These are phyloP conservation scores for Talaromyces sp. DNA, from an alignment of 2,329 filamentous ascomycete genomes.

Conservation along the genomic window DNA sequence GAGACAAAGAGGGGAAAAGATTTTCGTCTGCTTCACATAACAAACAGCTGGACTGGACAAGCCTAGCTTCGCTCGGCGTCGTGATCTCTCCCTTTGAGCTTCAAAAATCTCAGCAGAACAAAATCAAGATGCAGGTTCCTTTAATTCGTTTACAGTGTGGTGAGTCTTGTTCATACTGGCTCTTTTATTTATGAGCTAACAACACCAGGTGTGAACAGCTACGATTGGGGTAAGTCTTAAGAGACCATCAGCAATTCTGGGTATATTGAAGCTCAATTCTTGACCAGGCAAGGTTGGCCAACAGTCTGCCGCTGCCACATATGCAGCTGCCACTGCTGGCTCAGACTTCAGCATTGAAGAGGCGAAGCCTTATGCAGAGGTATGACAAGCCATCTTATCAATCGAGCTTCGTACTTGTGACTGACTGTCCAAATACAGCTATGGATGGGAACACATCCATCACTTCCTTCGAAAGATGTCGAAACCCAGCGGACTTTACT, in stretches of 20 bases:
- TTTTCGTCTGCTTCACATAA: background rate
- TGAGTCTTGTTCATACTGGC: conserved; percentile 34
- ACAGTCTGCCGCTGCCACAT: conserved; percentile 83
- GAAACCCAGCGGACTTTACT: conserved; percentile 79
- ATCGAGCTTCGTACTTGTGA: background rate
- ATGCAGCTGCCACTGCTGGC: conserved; percentile 78
- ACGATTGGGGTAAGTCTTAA: conserved; percentile 77
- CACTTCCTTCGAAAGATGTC: conserved; percentile 88
- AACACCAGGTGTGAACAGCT: conserved; percentile 81
- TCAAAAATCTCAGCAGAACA: background rate
- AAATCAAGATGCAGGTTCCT: conserved; percentile 67
- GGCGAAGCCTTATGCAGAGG: conserved; percentile 93
- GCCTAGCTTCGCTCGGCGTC: conserved; percentile 12
- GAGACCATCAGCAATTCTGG: conserved; percentile 15
- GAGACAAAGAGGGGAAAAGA: background rate
- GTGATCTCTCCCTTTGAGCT: background rate
- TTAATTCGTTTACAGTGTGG: conserved; percentile 71
- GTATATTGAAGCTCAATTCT: conserved; percentile 28
- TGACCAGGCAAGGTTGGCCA: conserved; percentile 75
- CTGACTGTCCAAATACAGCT: conserved; percentile 55
- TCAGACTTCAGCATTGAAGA: conserved; percentile 73
- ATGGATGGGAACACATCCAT: conserved; percentile 99
- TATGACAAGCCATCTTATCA: conserved; percentile 37
- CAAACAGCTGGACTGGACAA: background rate
- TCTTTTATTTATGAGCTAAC: background rate